phyloP scores from a whole-genome alignment of 192 early-diverging fungal species.

The Neocallimastix lanati region DNA sequence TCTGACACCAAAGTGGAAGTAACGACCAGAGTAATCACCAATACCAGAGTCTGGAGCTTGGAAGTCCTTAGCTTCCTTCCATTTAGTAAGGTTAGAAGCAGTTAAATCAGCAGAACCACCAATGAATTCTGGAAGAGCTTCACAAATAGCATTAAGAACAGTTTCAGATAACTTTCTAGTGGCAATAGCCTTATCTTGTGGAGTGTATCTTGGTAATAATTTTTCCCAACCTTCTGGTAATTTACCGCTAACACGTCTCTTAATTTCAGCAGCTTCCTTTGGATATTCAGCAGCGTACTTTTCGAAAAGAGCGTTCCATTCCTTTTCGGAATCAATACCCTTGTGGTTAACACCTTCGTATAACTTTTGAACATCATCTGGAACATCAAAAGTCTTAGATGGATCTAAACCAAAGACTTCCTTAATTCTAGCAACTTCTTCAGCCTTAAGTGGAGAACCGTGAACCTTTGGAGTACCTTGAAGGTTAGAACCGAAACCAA shows the following conservation, averaged over 20 bases:
- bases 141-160: slow-evolving; percentile 68
- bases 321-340: slow-evolving; percentile 39
- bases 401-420: slow-evolving; percentile 65
- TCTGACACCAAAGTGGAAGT: slow-evolving; percentile 88
- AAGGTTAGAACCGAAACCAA: slow-evolving; percentile 82
- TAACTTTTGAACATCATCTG: slow-evolving; percentile 40
- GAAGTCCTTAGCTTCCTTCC: slow-evolving; percentile 91
- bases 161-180: slow-evolving; percentile 76
- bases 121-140: slow-evolving; percentile 65
- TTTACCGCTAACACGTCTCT: slow-evolving; percentile 35
- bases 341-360: slow-evolving; percentile 27
- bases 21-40: slow-evolving; percentile 63
- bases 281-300: slow-evolving; percentile 55
- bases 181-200: slow-evolving; percentile 55
- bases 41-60: slow-evolving; percentile 25
- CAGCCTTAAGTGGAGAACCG: slow-evolving; percentile 62
- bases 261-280: slow-evolving; percentile 45
- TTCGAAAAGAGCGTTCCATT: slow-evolving; percentile 60
- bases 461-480: slow-evolving; percentile 86
- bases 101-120: slow-evolving; percentile 95
- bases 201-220: slow-evolving; percentile 60
- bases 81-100: slow-evolving; percentile 84
- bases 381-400: slow-evolving; percentile 49
- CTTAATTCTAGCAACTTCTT: slow-evolving; percentile 68
- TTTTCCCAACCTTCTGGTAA: slow-evolving; percentile 55